phyloP scores from a whole-genome alignment of 2,329 filamentous ascomycete genomes.

The Aspergillus sp. region DNA sequence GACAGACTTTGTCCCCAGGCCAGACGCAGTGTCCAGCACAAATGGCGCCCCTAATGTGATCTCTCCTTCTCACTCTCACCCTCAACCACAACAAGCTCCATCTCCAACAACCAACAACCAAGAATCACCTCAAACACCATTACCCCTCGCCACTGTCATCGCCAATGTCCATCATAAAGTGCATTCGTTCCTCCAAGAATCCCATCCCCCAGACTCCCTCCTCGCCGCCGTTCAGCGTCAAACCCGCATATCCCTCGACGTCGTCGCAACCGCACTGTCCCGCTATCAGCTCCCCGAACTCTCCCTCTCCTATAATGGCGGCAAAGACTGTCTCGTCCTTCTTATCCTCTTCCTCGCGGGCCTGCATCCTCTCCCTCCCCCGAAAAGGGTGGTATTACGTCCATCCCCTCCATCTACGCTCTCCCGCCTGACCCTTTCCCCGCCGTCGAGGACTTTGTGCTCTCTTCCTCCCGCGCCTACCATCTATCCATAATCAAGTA shows the following conservation, averaged over 20 bases:
- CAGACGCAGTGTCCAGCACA: not conserved
- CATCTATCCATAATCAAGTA: constrained; percentile 72
- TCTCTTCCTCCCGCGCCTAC: constrained; percentile 60
- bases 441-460: constrained; percentile 82
- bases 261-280: constrained; percentile 70
- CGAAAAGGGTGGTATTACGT: constrained; percentile 9
- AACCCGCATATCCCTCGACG: constrained; percentile 64
- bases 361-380: constrained; percentile 45
- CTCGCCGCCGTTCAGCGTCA: constrained; percentile 67
- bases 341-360: constrained; percentile 77
- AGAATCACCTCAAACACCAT: not conserved
- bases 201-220: constrained; percentile 50
- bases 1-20: not conserved
- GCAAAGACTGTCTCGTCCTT: constrained; percentile 94
- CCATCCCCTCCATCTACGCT: constrained; percentile 84
- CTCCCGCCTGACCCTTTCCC: constrained; percentile 77
- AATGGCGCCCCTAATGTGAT: constrained; percentile 2
- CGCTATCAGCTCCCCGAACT: constrained; percentile 74
- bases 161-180: constrained; percentile 58
- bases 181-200: constrained; percentile 59
- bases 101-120: constrained; percentile 8
- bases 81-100: constrained; percentile 3
- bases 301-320: constrained; percentile 92
- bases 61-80: constrained; percentile 3
- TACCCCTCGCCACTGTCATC: constrained; percentile 55